These are phyloP conservation scores for Cryptomeria japonica DNA, from an alignment of 75 land plant genomes.

Conservation along the genomic window DNA sequence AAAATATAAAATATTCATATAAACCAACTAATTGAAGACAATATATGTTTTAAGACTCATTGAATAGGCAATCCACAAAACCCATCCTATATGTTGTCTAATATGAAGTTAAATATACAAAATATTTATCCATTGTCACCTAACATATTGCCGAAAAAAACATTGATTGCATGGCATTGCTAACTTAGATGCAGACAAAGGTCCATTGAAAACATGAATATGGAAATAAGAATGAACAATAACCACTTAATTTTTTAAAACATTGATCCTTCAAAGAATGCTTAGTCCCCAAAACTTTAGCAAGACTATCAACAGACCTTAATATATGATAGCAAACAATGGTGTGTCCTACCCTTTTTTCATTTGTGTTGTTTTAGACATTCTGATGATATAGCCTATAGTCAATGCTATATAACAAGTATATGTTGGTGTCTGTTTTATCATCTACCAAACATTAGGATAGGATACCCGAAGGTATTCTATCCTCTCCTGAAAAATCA, in stretches of 20 bases:
- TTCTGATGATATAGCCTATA: background rate
- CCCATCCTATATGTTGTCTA: background rate
- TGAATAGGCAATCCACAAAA: background rate
- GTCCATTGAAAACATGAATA: background rate
- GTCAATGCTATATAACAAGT: background rate
- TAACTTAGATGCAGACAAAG: background rate
- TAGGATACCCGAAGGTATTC: no score
- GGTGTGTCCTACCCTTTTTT: background rate
- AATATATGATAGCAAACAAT: conserved; percentile 1
- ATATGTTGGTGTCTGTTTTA: no score
- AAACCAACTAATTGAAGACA: background rate
- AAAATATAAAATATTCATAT: background rate
- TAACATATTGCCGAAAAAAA: background rate
- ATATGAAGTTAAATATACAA: background rate
- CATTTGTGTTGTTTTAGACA: background rate
- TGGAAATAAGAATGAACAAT: background rate
- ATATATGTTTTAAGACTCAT: background rate
- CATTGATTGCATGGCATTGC: background rate
- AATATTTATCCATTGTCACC: background rate
- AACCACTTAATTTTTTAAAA: background rate
- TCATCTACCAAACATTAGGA: no score
- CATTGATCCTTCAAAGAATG: background rate
- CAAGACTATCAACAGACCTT: background rate
- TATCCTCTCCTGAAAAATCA: no score
- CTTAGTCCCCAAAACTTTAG: background rate